These are phyloP conservation scores for Apophysomyces variabilis DNA, from an alignment of 371 early-diverging fungal genomes.

Conservation along the genomic window DNA sequence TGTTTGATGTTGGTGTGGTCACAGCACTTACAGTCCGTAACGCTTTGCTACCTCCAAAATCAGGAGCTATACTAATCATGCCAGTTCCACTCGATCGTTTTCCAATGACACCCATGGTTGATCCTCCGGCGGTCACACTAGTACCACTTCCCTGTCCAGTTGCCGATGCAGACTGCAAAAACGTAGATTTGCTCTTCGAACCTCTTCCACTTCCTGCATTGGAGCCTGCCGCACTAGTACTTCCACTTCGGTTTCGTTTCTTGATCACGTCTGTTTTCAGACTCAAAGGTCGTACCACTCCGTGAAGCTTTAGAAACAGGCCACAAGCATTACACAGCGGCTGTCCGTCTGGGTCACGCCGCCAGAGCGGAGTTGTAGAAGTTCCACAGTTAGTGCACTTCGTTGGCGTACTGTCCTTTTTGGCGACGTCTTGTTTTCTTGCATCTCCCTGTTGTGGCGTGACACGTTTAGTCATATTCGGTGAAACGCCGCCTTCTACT, in stretches of 20 bases:
- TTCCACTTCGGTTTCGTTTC: slow-evolving; percentile 72
- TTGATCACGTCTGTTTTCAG: slow-evolving; percentile 83
- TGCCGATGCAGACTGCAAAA: slow-evolving; percentile 5
- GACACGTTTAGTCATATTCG: slow-evolving; percentile 18
- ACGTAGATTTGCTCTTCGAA: slow-evolving; percentile 2
- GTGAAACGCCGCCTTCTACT: slow-evolving; percentile 9
- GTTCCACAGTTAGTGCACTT: slow-evolving; percentile 90
- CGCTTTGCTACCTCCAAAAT: slow-evolving; percentile 12
- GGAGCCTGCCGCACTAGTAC: neutral
- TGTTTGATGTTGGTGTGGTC: neutral
- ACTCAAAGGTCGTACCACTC: slow-evolving; percentile 75
- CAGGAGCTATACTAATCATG: slow-evolving; percentile 28
- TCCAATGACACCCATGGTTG: slow-evolving; percentile 29
- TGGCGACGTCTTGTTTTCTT: slow-evolving; percentile 30
- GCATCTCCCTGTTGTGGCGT: slow-evolving; percentile 2
- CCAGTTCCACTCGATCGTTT: slow-evolving; percentile 29
- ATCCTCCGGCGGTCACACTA: slow-evolving; percentile 16
- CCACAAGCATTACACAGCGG: slow-evolving; percentile 70
- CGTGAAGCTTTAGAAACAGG: slow-evolving; percentile 81
- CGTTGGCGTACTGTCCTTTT: slow-evolving; percentile 36
- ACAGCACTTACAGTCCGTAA: slow-evolving; percentile 11
- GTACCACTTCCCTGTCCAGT: slow-evolving; percentile 2
- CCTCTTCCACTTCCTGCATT: neutral
- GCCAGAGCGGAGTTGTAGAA: slow-evolving; percentile 93
- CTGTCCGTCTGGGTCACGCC: slow-evolving; percentile 77